Conservation (phyloP, 345 rosid species). For the Eucalyptus dawsonii region DNA sequence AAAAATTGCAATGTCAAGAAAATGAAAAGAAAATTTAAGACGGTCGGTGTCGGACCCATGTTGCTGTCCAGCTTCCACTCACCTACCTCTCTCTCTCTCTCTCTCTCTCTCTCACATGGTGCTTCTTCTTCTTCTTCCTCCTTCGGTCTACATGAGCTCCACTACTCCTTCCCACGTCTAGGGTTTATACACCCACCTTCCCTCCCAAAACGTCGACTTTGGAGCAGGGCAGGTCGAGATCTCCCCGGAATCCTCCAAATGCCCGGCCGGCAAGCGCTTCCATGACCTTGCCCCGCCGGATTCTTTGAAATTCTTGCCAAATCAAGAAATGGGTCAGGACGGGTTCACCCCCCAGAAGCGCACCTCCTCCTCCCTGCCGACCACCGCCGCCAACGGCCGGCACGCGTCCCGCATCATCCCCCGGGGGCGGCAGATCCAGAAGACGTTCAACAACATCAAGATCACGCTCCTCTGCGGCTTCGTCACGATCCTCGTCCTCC, state of each 20-base stretch:
- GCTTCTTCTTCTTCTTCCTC: background rate
- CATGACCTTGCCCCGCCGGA: background rate
- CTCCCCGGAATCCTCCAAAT: background rate
- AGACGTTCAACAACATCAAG: conserved; percentile 82
- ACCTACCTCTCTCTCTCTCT: background rate
- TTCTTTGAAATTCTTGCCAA: background rate
- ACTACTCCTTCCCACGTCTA: background rate
- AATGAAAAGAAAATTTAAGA: background rate
- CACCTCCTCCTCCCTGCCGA: conserved; percentile 25
- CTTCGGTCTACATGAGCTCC: background rate
- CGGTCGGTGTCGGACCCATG: background rate
- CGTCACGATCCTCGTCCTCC: conserved; percentile 87
- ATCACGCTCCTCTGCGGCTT: conserved; percentile 92
- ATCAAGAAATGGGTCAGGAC: conserved; percentile 41
- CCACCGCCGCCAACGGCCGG: conserved; percentile 32
- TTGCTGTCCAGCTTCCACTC: background rate
- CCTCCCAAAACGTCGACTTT: background rate
- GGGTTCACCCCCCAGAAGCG: conserved; percentile 58
- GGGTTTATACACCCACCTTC: background rate
- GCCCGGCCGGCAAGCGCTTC: background rate
- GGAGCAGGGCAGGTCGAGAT: background rate
- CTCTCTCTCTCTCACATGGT: background rate
- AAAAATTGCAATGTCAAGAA: background rate
- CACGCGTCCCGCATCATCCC: conserved; percentile 18
- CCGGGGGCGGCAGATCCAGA: conserved; percentile 81